These are phyloP conservation scores for Letharia lupina DNA, from an alignment of 495 filamentous ascomycete genomes.

Conservation along the genomic window DNA sequence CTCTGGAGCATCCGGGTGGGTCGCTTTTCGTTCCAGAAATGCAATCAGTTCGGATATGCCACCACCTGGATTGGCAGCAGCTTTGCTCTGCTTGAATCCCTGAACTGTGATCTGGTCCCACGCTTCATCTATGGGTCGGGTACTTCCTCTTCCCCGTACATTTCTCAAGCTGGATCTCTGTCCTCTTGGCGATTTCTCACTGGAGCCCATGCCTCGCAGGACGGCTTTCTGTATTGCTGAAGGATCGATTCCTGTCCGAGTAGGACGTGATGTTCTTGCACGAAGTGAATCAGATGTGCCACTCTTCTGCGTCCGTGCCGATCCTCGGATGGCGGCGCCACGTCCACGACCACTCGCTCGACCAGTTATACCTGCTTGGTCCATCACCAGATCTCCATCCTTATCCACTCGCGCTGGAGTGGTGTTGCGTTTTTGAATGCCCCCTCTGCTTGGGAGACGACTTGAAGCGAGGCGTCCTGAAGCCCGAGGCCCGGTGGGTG, in stretches of 20 bases:
- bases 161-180: constrained; percentile 30
- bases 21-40: constrained; percentile 78
- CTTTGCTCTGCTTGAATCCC: constrained; percentile 73
- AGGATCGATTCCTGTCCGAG: constrained; percentile 25
- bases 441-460: constrained; percentile 48
- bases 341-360: constrained; percentile 35
- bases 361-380: constrained; percentile 35
- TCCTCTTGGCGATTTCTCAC: constrained; percentile 27
- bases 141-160: constrained; percentile 25
- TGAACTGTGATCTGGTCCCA: constrained; percentile 44
- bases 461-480: constrained; percentile 15
- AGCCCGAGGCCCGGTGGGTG: constrained; percentile 19
- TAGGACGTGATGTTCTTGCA: constrained; percentile 28
- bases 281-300: constrained; percentile 22
- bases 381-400: constrained; percentile 82
- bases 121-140: constrained; percentile 23
- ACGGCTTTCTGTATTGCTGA: constrained; percentile 37
- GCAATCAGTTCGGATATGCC: constrained; percentile 59
- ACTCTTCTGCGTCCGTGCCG: constrained; percentile 12
- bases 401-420: constrained; percentile 50
- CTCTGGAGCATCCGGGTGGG: constrained; percentile 39
- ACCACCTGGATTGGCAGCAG: constrained; percentile 56
- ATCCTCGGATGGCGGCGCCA: constrained; percentile 24
- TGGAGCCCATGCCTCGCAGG: constrained; percentile 31
- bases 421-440: constrained; percentile 60